phyloP scores from a whole-genome alignment of 768 basidiomycete species.

The Amanita exitialis region DNA sequence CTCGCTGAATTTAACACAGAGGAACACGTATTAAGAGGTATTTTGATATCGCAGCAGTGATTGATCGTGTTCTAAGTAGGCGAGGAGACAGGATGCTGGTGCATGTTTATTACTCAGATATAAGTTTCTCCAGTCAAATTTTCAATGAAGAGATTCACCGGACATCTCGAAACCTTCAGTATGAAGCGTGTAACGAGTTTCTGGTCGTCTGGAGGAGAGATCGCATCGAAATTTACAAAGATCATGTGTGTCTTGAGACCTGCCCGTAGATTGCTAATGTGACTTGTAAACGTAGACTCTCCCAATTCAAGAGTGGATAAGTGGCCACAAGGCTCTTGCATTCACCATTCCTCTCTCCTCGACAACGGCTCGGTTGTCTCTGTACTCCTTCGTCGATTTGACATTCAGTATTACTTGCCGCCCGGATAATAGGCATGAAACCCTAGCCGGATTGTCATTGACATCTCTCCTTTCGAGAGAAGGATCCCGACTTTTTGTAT shows the following conservation, averaged over 20 bases:
- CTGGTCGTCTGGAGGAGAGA: constrained; percentile 78
- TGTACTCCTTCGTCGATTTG: constrained; percentile 83
- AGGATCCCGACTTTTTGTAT: constrained; percentile 81
- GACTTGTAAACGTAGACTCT: constrained; percentile 30
- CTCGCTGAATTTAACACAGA: constrained; percentile 24
- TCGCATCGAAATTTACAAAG: constrained; percentile 74
- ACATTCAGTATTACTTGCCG: constrained; percentile 70
- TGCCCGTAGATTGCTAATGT: constrained; percentile 7
- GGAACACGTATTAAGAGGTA: constrained; percentile 71
- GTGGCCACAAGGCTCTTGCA: constrained; percentile 67
- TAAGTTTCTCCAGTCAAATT: constrained; percentile 31
- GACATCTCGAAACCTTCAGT: constrained; percentile 45
- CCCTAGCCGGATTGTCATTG: constrained; percentile 30
- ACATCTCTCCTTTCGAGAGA: constrained; percentile 41
- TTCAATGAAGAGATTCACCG: constrained; percentile 68
- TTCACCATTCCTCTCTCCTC: constrained; percentile 68
- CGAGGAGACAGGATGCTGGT: constrained; percentile 83
- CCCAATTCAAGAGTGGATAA: constrained; percentile 58
- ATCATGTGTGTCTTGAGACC: constrained; percentile 49
- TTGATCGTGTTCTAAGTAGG: constrained; percentile 9
- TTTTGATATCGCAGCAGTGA: constrained; percentile 10
- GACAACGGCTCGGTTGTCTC: constrained; percentile 55
- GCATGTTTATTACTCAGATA: constrained; percentile 54
- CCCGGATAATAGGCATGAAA: constrained; percentile 33
- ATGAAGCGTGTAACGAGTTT: constrained; percentile 72